Conservation (phyloP, 164 flowering plant species). For the Sextonia rubra region DNA sequence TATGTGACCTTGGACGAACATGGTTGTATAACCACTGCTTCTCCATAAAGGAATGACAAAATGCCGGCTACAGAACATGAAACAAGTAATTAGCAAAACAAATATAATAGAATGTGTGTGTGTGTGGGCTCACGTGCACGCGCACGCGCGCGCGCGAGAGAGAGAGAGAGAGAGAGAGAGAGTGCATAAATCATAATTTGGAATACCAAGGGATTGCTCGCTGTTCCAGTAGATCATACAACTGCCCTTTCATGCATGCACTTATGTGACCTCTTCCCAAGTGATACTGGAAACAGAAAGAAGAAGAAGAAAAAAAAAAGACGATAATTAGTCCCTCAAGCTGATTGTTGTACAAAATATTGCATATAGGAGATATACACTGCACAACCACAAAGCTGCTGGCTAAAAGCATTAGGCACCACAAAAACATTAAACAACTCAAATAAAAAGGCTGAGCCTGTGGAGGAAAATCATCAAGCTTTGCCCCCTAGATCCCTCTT, state of each 20-base stretch:
- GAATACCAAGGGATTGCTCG: conserved; percentile 72
- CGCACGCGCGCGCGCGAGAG: too few species aligned
- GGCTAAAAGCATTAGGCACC: too few species aligned
- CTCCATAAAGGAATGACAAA: conserved; percentile 91
- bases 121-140: too few species aligned
- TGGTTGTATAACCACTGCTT: conserved; percentile 83
- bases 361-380: not conserved
- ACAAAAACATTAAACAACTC: too few species aligned
- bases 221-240: conserved; percentile 71
- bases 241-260: conserved; percentile 61
- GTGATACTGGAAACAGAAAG: conserved; percentile 48
- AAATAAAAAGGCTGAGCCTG: too few species aligned
- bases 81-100: not conserved
- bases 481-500: too few species aligned
- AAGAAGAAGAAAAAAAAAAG: not conserved
- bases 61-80: conserved; percentile 52
- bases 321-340: not conserved
- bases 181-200: not conserved
- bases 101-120: not conserved
- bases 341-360: not conserved
- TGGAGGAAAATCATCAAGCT: too few species aligned
- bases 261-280: conserved; percentile 94
- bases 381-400: too few species aligned
- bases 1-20: conserved; percentile 84
- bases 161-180: not conserved